phyloP scores from a whole-genome alignment of 495 filamentous ascomycete species.

The Lepraria neglecta region DNA sequence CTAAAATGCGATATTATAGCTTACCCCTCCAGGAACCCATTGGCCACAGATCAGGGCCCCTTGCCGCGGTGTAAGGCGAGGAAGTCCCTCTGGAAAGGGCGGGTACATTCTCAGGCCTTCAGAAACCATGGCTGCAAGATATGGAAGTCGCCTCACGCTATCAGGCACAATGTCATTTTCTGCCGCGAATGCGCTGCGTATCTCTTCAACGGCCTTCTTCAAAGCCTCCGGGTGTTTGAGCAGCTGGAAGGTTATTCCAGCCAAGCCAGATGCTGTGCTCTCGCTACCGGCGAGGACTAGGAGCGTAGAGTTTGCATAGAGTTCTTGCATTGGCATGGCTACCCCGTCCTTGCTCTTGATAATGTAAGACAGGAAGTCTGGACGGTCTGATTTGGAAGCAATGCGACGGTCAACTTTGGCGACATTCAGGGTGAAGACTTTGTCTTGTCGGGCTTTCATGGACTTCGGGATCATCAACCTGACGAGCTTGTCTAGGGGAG shows the following conservation, averaged over 20 bases:
- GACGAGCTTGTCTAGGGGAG: constrained; percentile 13
- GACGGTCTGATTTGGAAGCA: constrained; percentile 7
- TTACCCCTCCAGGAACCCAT: constrained; percentile 15
- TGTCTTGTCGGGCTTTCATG: constrained; percentile 13
- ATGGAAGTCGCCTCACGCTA: constrained; percentile 11
- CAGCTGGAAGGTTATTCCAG: constrained; percentile 36
- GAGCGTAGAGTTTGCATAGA: constrained; percentile 38
- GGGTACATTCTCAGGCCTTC: constrained; percentile 44
- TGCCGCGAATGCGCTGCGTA: constrained; percentile 39
- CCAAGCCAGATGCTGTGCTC: constrained; percentile 46
- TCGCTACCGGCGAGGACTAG: constrained; percentile 49
- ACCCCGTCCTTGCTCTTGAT: constrained; percentile 24
- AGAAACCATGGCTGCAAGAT: constrained; percentile 35
- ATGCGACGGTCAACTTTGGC: constrained; percentile 13
- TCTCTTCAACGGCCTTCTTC: constrained; percentile 35
- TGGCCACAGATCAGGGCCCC: constrained; percentile 7
- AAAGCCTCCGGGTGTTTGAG: constrained; percentile 24
- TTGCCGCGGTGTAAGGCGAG: constrained; percentile 15
- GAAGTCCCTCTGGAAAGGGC: constrained; percentile 28
- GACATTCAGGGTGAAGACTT: constrained; percentile 13
- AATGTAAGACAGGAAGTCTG: constrained; percentile 16
- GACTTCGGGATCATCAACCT: constrained; percentile 14
- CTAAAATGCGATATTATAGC: neutral
- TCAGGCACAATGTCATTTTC: constrained; percentile 36
- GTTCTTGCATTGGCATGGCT: constrained; percentile 33